Conservation (phyloP, 1,139 yeast species). For the Scheffersomyces cryptocercus region DNA sequence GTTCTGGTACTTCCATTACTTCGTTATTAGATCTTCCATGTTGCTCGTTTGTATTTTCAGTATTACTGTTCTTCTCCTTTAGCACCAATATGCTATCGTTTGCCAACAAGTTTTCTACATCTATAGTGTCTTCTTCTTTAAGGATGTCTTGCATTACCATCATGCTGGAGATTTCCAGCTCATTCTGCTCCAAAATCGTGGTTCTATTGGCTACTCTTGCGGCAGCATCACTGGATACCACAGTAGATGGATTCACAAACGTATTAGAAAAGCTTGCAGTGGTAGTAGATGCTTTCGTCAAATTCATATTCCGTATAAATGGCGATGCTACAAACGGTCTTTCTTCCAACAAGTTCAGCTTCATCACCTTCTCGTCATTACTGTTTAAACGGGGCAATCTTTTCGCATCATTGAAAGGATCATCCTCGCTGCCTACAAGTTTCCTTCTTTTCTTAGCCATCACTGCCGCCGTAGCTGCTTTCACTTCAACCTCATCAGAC, state of each 20-base stretch:
- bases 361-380: conserved; percentile 4
- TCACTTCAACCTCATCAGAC: too few species aligned
- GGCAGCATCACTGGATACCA: background rate
- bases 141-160: background rate
- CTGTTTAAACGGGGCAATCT: background rate
- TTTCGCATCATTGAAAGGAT: conserved; percentile 20
- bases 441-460: too few species aligned
- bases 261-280: background rate
- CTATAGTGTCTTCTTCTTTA: background rate
- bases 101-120: background rate
- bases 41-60: background rate
- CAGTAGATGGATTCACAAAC: background rate
- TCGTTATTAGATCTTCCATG: background rate
- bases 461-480: too few species aligned
- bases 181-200: background rate
- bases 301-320: conserved; percentile 14
- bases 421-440: conserved; percentile 12
- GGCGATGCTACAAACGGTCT: background rate
- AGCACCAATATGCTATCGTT: background rate
- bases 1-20: background rate
- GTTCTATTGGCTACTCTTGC: conserved; percentile 1
- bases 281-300: conserved; percentile 6
- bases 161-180: background rate
- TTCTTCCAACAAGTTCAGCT: background rate
- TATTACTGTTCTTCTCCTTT: background rate